phyloP scores from a whole-genome alignment of 352 stramenopile genomes.

The Phytophthora fragariae region DNA sequence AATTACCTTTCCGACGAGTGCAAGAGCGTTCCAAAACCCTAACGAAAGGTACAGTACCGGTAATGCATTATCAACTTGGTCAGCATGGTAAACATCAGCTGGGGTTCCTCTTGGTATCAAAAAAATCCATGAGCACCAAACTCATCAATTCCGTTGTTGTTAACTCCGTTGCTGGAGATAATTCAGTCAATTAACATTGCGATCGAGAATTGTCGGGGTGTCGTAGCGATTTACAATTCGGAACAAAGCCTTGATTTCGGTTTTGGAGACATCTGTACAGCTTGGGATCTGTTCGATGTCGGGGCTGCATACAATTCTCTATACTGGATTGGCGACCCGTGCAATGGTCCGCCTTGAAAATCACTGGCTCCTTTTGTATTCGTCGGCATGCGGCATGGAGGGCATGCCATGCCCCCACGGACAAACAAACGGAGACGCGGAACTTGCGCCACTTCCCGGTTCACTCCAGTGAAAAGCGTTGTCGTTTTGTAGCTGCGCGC shows the following conservation, averaged over 20 bases:
- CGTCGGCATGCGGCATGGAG: neutral
- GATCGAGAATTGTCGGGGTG: neutral
- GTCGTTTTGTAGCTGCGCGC: neutral
- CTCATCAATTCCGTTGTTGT: too few relatives aligned
- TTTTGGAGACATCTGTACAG: conserved; percentile 23
- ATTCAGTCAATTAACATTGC: too few relatives aligned
- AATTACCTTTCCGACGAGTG: too few relatives aligned
- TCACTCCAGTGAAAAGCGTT: conserved; percentile 15
- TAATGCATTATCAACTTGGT: neutral
- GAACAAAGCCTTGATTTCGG: conserved; percentile 1
- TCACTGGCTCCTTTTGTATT: conserved; percentile 29
- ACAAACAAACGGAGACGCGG: conserved; percentile 22
- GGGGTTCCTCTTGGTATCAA: neutral
- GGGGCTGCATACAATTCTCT: conserved; percentile 16
- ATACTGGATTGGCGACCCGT: conserved; percentile 16
- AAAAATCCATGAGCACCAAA: neutral
- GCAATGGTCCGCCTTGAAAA: conserved; percentile 24
- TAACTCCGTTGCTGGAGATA: too few relatives aligned
- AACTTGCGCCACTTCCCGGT: conserved; percentile 28
- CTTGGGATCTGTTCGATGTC: conserved; percentile 36
- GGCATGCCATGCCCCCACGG: neutral
- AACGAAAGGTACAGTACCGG: too few relatives aligned
- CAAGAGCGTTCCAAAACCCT: too few relatives aligned
- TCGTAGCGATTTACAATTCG: neutral
- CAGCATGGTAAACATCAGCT: neutral